A percentile compares a stretch with the other conserved stretches of the same genome.
Evolutionary conservation across 345 rosid genomes (phyloP).

Genomic region (Ceriops decandra): DNA sequence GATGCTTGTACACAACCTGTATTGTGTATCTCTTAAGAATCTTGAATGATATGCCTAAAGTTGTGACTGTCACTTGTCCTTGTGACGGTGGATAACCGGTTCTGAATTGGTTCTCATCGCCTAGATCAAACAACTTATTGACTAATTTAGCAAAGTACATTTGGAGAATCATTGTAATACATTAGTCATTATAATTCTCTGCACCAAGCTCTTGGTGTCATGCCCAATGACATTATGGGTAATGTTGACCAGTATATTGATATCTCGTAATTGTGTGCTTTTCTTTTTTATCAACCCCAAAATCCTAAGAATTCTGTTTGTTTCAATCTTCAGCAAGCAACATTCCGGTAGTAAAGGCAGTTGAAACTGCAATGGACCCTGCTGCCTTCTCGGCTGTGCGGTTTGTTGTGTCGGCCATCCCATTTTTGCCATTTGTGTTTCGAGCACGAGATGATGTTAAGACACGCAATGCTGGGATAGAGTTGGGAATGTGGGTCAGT

Average conservation of each 20-base stretch:
- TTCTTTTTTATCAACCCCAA: background rate
- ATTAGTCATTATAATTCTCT: no score
- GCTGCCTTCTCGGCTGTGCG: conserved; percentile 25
- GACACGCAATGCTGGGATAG: conserved; percentile 25
- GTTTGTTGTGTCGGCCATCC: conserved; percentile 21
- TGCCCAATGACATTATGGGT: no score
- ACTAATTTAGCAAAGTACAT: no score
- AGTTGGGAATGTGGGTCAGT: conserved; percentile 28
- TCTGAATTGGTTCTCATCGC: no score
- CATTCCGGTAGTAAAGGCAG: conserved; percentile 22
- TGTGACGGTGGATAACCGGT: no score
- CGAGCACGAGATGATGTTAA: conserved; percentile 15
- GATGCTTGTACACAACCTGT: no score
- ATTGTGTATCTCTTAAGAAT: no score
- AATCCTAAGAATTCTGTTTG: background rate
- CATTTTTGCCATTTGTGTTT: conserved; percentile 23
- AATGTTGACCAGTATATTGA: background rate
- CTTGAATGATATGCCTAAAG: no score
- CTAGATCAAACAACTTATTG: no score
- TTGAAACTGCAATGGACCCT: conserved; percentile 19
- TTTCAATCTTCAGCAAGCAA: conserved; percentile 23
- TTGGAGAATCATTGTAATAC: no score
- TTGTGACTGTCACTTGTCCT: no score
- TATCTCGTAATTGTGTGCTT: background rate
- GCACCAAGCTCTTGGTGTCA: no score